phyloP scores from a whole-genome alignment of 2,329 filamentous ascomycete species.

The Pseudodiploospora longispora region DNA sequence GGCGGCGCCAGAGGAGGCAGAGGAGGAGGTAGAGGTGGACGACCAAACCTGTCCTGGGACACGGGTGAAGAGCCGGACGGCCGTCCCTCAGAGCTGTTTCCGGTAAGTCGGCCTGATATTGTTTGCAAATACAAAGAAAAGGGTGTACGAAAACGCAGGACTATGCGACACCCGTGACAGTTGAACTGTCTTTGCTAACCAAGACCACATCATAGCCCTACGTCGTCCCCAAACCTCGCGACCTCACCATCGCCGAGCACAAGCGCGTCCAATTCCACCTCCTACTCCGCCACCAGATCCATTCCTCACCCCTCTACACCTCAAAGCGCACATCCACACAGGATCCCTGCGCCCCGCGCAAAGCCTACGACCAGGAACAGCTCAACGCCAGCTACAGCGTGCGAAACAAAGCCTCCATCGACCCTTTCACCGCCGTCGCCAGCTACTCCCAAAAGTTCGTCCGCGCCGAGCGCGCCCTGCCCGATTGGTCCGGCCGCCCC shows the following conservation, averaged over 20 bases:
- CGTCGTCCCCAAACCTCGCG: constrained; percentile 36
- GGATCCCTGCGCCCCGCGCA: constrained; percentile 32
- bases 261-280: constrained; percentile 43
- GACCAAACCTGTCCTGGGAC: constrained; percentile 44
- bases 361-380: constrained; percentile 49
- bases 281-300: constrained; percentile 48
- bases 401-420: constrained; percentile 46
- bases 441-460: constrained; percentile 50
- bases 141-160: too few species aligned
- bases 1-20: constrained; percentile 44
- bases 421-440: constrained; percentile 52
- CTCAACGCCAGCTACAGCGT: constrained; percentile 48
- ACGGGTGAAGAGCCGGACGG: constrained; percentile 47
- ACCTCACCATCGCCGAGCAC: constrained; percentile 36
- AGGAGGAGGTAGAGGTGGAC: constrained; percentile 37
- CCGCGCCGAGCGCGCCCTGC: constrained; percentile 42
- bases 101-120: constrained; percentile 29
- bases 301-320: constrained; percentile 48
- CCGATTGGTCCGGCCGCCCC: constrained; percentile 43
- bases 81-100: constrained; percentile 52
- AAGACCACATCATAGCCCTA: constrained; percentile 32
- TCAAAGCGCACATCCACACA: constrained; percentile 37
- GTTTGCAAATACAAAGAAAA: background rate
- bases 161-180: too few species aligned
- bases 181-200: too few species aligned